Percentiles rank a stretch among this genome's conserved stretches.
These are phyloP conservation scores for Mortierella sp. DNA, from an alignment of 371 early-diverging fungal genomes.

Conservation along the genomic window DNA sequence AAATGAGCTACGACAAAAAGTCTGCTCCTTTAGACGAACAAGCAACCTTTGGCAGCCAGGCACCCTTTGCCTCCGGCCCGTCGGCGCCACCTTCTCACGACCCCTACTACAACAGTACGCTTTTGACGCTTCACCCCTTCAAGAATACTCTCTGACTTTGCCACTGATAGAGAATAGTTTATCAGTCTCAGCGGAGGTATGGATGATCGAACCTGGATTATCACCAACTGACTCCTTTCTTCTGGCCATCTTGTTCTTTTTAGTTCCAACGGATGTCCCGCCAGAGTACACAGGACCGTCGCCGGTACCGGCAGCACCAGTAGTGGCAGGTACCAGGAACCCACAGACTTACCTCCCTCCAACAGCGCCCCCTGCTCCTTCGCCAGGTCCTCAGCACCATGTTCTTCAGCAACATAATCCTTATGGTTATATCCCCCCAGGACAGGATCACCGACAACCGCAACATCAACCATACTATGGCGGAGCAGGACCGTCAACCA, in stretches of 20 bases:
- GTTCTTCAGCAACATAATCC: not conserved
- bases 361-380: constrained; percentile 1
- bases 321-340: not conserved
- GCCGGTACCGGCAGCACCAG: not conserved
- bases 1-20: constrained; percentile 8
- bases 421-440: not conserved
- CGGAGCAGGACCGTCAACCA: constrained; percentile 7
- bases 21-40: constrained; percentile 22
- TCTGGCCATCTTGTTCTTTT: not conserved
- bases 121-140: not conserved
- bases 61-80: constrained; percentile 30
- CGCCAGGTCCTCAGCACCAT: not conserved
- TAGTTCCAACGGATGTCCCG: constrained; percentile 35
- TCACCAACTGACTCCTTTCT: not conserved
- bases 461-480: constrained; percentile 11
- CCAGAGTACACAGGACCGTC: constrained; percentile 25
- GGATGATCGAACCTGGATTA: not conserved
- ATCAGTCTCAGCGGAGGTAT: not conserved
- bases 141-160: not conserved
- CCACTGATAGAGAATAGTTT: not conserved
- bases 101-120: not conserved
- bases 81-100: constrained; percentile 8
- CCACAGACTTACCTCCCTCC: not conserved
- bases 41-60: constrained; percentile 41
- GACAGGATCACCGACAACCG: not conserved